Evolutionary conservation across 176 grass and related monocot species (phyloP), one percentile per base, ranked within the genome.

Genomic region (Juncus effusus): DNA sequence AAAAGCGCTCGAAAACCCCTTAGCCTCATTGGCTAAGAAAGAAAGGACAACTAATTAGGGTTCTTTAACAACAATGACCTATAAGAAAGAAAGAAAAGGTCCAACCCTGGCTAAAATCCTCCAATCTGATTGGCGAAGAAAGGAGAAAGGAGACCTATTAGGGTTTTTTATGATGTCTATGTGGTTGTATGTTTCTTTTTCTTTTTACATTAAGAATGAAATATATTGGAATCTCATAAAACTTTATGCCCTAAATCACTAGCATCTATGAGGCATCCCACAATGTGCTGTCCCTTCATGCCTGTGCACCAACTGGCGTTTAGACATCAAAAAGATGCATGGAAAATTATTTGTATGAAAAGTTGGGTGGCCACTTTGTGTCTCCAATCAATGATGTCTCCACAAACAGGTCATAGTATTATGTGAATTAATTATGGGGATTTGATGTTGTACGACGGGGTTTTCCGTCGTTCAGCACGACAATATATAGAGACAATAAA

Each of bases 231-330:
- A 89, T 86, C 83, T 76, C 59, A 57, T 59, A 51, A 81, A 79
- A 70, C 86, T 95, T 95, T 89, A 86, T 95, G 65, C 79, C 51
- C 59, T 13, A 83, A 81, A 89, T 62, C 90, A 95, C 82, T 78
- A 95, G 82, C 77, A 86, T 76, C 79, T 83, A 73, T 78, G 82
- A 86, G 84, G 85, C 79, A 95, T 89, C 83, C 79, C 85, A 89
- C 79, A 76, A 89, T 59, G 60, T 74, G 60, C 76, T 89, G 90
- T 76, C 90, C 80, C 62, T 62, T 79, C 82, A 42, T 56, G 70
- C 65, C 39, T 56, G 52, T 69, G 11, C 76, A 81, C 74, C 86
- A 86, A 62, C 74, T 89, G 85, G 82, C 79, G 73, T 14, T 59
- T 53, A 56, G 36, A 69, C 51, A 71, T 60, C 49, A 42, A 36